Evolutionary conservation across 805 yeast species (phyloP).

Genomic region (Ogataea nitratoaversa): DNA sequence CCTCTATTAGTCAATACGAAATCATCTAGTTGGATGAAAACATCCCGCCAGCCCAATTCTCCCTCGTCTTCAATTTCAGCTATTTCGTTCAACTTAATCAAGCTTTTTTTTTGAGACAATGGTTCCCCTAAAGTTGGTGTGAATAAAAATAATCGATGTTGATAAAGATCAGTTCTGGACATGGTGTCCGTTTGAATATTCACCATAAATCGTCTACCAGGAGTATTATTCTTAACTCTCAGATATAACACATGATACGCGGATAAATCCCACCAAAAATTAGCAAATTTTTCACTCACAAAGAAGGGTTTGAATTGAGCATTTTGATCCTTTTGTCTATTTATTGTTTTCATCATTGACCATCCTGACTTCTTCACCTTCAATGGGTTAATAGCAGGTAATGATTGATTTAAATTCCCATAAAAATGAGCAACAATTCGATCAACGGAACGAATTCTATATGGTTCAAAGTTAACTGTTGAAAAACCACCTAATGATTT

Average conservation of each 20-base stretch:
- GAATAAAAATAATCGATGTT: conserved; percentile 70
- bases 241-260: conserved; percentile 57
- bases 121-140: conserved; percentile 43
- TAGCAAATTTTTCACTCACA: conserved; percentile 30
- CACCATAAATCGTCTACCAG: conserved; percentile 60
- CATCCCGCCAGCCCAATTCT: conserved; percentile 66
- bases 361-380: conserved; percentile 62
- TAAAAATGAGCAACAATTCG: conserved; percentile 56
- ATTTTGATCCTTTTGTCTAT: conserved; percentile 36
- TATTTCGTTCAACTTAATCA: neutral
- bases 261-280: conserved; percentile 68
- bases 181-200: conserved; percentile 81
- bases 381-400: conserved; percentile 54
- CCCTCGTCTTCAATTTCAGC: neutral
- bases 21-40: conserved; percentile 69
- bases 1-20: conserved; percentile 85
- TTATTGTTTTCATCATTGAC: conserved; percentile 81
- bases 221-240: conserved; percentile 63
- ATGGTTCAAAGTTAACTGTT: conserved; percentile 41
- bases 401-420: conserved; percentile 64
- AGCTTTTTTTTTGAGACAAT: neutral
- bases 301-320: conserved; percentile 42
- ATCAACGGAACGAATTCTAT: conserved; percentile 34
- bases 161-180: conserved; percentile 72
- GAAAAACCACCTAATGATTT: conserved; percentile 77